Base-by-base conservation (phyloP, 345 rosid genomes). In the rapeseed (Brassica napus) region DNA sequence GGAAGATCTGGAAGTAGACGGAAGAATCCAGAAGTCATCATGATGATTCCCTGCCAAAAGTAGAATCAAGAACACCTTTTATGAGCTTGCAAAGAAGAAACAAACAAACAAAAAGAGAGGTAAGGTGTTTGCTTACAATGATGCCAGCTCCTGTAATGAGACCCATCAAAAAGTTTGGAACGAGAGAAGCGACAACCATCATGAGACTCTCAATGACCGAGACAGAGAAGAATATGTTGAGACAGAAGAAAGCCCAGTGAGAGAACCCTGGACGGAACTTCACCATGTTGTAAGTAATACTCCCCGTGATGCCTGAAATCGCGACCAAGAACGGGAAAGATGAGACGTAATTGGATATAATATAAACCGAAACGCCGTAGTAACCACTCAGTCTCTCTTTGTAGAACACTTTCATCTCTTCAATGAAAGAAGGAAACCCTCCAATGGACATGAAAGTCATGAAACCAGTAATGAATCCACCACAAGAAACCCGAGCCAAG, bases 21-120 rank as follows among this genome's bases (percentile, higher is more conserved):
- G 84, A 92, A 92, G 87, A 92, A 92, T 5, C 97, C 97, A 21
- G 94, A 92, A 4, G 97, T 92, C 94, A 92, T 90, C 97, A 92
- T 87, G 82, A 92, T 83, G 77, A 92, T 89, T 73, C 94, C 94
- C 97, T 92, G 74, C 71, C 15, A 8, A 23, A 39, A 26, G 2
- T 6, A 16, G 6, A 54, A 54, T 16, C 60, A 54, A 54, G 60
- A 47, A 47, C 16, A 47, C 55, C 16, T 11, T 4, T 47, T 47
- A 47, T 14, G 55, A 47, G 52, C 52, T 44, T 47, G 55, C 14
- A 9, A 14, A 47, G 55, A 12, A 47, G 16, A 54, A 54, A 49
- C 57, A 49, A 47, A 44, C n/a, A 44, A 52, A 49, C 16, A 49
- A 15, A 54, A 16, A 54, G 3, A 54, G 24, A 16, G 60, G 60